Conservation (phyloP, 2,329 filamentous ascomycete genomes). For the Elsinoe arachidis region DNA sequence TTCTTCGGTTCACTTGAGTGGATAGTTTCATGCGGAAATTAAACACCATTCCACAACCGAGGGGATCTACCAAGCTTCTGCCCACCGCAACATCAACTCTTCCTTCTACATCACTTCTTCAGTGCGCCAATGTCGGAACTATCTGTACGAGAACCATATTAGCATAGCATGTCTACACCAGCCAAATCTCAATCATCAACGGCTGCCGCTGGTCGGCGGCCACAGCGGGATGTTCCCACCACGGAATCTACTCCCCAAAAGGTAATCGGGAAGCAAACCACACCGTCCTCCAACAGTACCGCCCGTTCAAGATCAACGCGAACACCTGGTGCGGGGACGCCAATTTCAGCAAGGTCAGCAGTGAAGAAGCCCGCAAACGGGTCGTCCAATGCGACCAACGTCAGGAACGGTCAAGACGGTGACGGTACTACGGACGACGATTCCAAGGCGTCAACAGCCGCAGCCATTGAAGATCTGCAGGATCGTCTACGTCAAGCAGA, state of each 20-base stretch:
- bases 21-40: conserved; percentile 11
- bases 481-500: conserved; percentile 76
- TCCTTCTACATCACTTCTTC: not conserved
- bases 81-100: not conserved
- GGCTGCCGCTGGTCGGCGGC: conserved; percentile 14
- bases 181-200: conserved; percentile 15
- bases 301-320: conserved; percentile 53
- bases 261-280: conserved; percentile 11
- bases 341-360: conserved; percentile 65
- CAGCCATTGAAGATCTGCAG: conserved; percentile 74
- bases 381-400: conserved; percentile 14
- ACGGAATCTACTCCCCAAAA: conserved; percentile 13
- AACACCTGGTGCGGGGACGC: conserved; percentile 37
- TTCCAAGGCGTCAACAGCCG: conserved; percentile 68
- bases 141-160: not conserved
- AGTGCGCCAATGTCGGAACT: conserved; percentile 1
- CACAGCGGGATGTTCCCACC: conserved; percentile 12
- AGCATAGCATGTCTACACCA: conserved; percentile 16
- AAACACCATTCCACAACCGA: conserved; percentile 11
- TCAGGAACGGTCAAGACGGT: conserved; percentile 14
- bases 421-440: conserved; percentile 46
- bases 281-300: conserved; percentile 13
- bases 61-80: conserved; percentile 1
- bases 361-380: conserved; percentile 45
- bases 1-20: not conserved